Conservation (phyloP, 2,329 filamentous ascomycete species). For the Aspergillus spinulosporus region DNA sequence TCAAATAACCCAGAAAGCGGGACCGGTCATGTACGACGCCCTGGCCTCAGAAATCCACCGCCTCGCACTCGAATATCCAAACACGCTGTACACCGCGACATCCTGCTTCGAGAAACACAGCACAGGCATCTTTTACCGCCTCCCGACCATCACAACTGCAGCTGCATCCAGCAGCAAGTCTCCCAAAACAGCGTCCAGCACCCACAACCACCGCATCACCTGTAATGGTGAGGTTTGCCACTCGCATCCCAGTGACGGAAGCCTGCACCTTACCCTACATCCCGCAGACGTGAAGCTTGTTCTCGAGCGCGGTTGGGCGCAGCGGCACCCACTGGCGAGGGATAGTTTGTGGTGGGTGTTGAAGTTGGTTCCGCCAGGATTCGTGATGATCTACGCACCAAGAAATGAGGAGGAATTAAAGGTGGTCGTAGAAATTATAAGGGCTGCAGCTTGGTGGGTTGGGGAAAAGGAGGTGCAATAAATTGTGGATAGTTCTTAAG, state of each 20-base stretch:
- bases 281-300: conserved; percentile 73
- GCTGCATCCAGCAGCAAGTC: neutral
- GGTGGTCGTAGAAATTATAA: conserved; percentile 67
- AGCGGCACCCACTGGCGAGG: conserved; percentile 57
- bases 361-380: conserved; percentile 70
- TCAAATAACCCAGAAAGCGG: conserved; percentile 69
- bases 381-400: conserved; percentile 81
- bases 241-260: conserved; percentile 73
- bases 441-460: conserved; percentile 69
- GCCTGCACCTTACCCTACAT: conserved; percentile 77
- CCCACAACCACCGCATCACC: conserved; percentile 23
- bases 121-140: conserved; percentile 67
- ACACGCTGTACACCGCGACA: conserved; percentile 60
- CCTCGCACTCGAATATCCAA: conserved; percentile 51
- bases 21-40: conserved; percentile 54
- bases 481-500: neutral
- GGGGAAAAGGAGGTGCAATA: conserved; percentile 18
- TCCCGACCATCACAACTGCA: neutral
- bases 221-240: conserved; percentile 77
- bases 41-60: conserved; percentile 56
- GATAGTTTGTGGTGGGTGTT: conserved; percentile 63
- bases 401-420: conserved; percentile 67
- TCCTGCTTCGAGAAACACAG: conserved; percentile 83
- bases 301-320: conserved; percentile 75
- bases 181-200: neutral